Conservation (phyloP, 2,329 filamentous ascomycete genomes). For the Talaromyces sp. region DNA sequence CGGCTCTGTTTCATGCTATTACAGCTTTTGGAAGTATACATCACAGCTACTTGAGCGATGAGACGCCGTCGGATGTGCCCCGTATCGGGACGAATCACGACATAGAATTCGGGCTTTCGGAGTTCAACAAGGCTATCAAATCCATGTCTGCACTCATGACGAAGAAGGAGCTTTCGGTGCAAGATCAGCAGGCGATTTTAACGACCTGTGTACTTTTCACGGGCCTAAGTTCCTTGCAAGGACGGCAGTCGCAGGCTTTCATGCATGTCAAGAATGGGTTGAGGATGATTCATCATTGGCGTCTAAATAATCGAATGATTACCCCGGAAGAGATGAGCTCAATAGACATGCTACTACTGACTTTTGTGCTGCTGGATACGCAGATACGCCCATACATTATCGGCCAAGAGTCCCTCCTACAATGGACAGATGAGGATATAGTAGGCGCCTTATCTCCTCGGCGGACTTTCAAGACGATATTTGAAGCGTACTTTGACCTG, state of each 20-base stretch:
- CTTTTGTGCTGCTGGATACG: constrained; percentile 10
- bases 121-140: constrained; percentile 18
- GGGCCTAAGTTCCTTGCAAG: constrained; percentile 9
- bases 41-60: constrained; percentile 12
- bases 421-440: constrained; percentile 12
- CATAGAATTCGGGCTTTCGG: constrained; percentile 11
- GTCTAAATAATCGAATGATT: background rate
- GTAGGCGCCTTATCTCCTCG: background rate
- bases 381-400: constrained; percentile 15
- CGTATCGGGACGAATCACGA: background rate
- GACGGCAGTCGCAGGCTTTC: constrained; percentile 15
- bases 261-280: constrained; percentile 18
- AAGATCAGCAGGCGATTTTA: constrained; percentile 15
- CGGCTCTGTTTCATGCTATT: constrained; percentile 16
- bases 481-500: constrained; percentile 14
- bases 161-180: background rate
- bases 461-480: background rate
- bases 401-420: constrained; percentile 11
- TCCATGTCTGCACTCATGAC: constrained; percentile 9
- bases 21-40: constrained; percentile 17
- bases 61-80: constrained; percentile 8
- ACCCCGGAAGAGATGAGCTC: background rate
- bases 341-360: constrained; percentile 5
- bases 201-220: constrained; percentile 15
- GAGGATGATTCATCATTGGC: constrained; percentile 16